Evolutionary conservation across 1,139 yeast genomes (phyloP), one percentile per base, ranked within the genome.

Genomic region (Kodamaea alishanica): DNA sequence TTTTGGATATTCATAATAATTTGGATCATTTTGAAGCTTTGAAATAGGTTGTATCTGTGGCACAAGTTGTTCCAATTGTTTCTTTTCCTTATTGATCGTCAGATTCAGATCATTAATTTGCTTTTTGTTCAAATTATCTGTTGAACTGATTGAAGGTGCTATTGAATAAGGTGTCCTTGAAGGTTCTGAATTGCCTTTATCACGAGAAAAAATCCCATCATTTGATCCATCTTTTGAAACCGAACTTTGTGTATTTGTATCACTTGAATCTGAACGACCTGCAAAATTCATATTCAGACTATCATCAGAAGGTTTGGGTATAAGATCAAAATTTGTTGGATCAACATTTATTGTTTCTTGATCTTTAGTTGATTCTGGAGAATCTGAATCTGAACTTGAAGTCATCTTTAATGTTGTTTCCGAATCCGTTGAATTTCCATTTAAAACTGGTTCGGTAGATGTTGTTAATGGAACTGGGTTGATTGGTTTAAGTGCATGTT

Each of bases 1-100:
- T 6, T 45, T 46, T 1, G 64, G 64, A 34, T 60, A 60, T 37
- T 50, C 55, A 39, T 54, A 58, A 36, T 58, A 58, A 30, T 48
- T 49, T 9, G 49, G 51, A 26, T 46, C 44, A 28, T 39, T 48
- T 9, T 28, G 9, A 7, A 30, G 37, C 6, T n/a, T 15, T 8
- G 30, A 20, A 10, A 6, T 12, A 8, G 25, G 8, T 20, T 8
- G 33, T n/a, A 20, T 20, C 11, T 30, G 8, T 12, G 20, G 33
- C 26, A 3, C 8, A 28, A 8, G 24, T 32, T 22, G 6, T 27
- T 33, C 11, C 27, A 10, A 20, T 28, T 22, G 28, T 34, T 27
- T 35, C 10, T 27, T 24, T 11, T 26, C 34, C 24, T 34, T 27
- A 4, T 33, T 34, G 26, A 34, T 37, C 24, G 33, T 39, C 22